phyloP scores from a whole-genome alignment of 768 basidiomycete genomes.

The Leccinum subgranulosum region DNA sequence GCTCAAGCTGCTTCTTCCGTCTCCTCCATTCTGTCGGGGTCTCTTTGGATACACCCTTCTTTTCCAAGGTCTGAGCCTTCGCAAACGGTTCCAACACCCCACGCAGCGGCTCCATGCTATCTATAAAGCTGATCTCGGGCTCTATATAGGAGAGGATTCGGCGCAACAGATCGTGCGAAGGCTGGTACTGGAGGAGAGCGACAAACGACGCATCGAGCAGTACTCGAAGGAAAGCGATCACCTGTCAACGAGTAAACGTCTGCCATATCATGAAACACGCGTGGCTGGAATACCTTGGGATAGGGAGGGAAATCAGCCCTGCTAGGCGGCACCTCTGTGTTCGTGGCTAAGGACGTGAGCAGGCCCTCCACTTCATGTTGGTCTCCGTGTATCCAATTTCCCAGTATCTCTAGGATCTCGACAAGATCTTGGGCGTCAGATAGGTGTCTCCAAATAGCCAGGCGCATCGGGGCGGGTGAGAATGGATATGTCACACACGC shows the following conservation, averaged over 20 bases:
- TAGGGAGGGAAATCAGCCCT: conserved; percentile 23
- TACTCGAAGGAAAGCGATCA: conserved; percentile 57
- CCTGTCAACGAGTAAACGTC: conserved; percentile 43
- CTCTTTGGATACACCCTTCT: conserved; percentile 32
- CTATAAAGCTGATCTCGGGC: conserved; percentile 51
- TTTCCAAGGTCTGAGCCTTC: conserved; percentile 48
- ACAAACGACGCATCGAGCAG: conserved; percentile 74
- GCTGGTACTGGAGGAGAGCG: conserved; percentile 58
- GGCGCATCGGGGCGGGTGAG: conserved; percentile 37
- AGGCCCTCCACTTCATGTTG: conserved; percentile 20
- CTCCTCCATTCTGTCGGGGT: conserved; percentile 46
- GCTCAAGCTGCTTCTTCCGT: conserved; percentile 50
- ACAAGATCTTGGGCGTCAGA: conserved; percentile 39
- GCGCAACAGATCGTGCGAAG: conserved; percentile 53
- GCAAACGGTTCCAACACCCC: conserved; percentile 64
- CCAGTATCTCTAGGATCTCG: conserved; percentile 35
- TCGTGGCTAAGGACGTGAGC: conserved; percentile 21
- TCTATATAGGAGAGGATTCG: conserved; percentile 49
- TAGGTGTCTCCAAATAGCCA: conserved; percentile 43
- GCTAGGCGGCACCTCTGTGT: conserved; percentile 14
- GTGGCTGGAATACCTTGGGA: conserved; percentile 37
- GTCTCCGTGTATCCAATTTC: conserved; percentile 37
- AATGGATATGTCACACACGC: conserved; percentile 40
- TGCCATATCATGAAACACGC: conserved; percentile 26
- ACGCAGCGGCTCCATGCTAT: conserved; percentile 52